Evolutionary conservation across 2,329 filamentous ascomycete species (phyloP), one percentile per base, ranked within the genome.

Genomic region (Penicillium verrucosum): DNA sequence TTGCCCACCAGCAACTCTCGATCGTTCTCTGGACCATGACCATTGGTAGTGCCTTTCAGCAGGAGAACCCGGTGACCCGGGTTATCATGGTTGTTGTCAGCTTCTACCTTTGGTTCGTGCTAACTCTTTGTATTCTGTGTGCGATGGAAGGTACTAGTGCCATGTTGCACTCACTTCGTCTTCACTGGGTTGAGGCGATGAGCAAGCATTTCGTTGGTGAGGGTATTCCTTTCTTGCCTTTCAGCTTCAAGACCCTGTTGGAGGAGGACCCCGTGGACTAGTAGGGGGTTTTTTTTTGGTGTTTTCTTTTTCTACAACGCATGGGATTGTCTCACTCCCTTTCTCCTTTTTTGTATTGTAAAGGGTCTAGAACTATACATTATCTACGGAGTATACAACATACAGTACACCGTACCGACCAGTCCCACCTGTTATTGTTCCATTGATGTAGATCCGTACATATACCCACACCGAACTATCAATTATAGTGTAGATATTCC

Each of bases 11-110:
- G 75, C 94, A 97, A 82, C 87, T 99, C 59, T 96, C 91, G 47
- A 89, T 92, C 63, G 94, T 99, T 61, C 84, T 99, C 46, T 99
- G 94, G 94, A 84, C 84, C 68, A 99, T 99, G 94, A 99, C 94
- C 1, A 81, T 99, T 49, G 88, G 83, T 30, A 87, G 86, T 50
- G 88, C 90, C 4, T 89, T 99, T 57, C 77, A 78, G 25, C 84
- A 81, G 51, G 71, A 71, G 65, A 81, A 80, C 1, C 89, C 89
- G 46, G 80, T 83, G 45, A 59, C 84, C 0, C 92, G 92, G 54
- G 86, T 93, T 47, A 81, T 96, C 66, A 87, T 89, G 78, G 86
- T 93, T 65, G 89, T 97, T 46, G 75, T 89, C 49, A 85, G 88
- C 46, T 97, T 97, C 78, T 88, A 85, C 70, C 78, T 92, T 66